A percentile compares a stretch with the other conserved stretches of the same genome.
Conservation (phyloP, 192 early-diverging fungal species). For the Backusella westeae region DNA sequence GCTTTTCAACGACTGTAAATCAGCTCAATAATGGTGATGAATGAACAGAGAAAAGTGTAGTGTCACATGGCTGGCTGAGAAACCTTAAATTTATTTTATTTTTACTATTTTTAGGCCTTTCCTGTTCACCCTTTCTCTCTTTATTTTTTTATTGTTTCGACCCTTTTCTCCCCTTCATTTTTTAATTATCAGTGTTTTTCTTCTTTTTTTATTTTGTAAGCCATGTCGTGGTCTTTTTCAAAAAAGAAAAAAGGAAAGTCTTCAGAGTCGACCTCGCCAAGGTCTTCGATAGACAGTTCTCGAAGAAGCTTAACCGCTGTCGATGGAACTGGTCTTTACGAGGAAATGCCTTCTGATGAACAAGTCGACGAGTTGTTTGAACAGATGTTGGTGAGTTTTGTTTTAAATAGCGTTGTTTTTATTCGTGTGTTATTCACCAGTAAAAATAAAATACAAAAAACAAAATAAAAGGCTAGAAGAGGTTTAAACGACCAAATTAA, state of each 20-base stretch:
- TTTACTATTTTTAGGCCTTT: background rate
- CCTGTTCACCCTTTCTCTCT: background rate
- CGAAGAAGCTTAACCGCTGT: background rate
- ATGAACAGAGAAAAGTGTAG: background rate
- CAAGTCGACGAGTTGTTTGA: slow-evolving; percentile 51
- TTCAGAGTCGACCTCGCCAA: slow-evolving; percentile 3
- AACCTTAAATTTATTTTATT: background rate
- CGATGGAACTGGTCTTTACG: background rate
- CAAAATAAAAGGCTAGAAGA: slow-evolving; percentile 38
- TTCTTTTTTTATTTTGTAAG: background rate
- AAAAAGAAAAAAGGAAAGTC: background rate
- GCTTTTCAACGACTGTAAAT: background rate
- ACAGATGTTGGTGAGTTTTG: slow-evolving; percentile 47
- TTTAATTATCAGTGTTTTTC: background rate
- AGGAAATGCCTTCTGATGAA: slow-evolving; percentile 30
- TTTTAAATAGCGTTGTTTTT: background rate
- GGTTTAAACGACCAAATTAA: slow-evolving; percentile 5
- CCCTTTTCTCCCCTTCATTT: background rate
- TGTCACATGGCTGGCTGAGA: background rate
- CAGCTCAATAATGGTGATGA: background rate
- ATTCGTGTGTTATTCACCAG: slow-evolving; percentile 16
- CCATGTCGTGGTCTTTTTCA: slow-evolving; percentile 8
- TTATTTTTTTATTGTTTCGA: background rate
- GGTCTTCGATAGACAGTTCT: slow-evolving; percentile 6
- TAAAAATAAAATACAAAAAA: background rate